Evolutionary conservation across 1,139 yeast genomes (phyloP).

Genomic region (Yamadazyma buinensis): DNA sequence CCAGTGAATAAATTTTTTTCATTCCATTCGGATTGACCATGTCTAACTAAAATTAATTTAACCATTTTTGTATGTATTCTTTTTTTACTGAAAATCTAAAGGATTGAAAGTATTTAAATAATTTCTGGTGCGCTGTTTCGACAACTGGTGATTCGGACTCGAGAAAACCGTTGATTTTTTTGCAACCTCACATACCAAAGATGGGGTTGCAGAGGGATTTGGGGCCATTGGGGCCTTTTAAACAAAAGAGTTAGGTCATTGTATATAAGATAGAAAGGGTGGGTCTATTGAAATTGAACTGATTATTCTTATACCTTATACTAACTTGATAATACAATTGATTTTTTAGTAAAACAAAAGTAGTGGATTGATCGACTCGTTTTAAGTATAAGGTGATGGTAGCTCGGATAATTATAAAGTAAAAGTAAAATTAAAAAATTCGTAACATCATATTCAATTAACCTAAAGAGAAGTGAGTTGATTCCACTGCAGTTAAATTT

Average conservation of each 20-base stretch:
- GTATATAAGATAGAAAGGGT: no score
- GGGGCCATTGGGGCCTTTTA: no score
- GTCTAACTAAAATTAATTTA: constrained; percentile 82
- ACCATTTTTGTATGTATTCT: constrained; percentile 38
- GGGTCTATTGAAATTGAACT: no score
- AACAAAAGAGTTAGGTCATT: no score
- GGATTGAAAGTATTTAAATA: no score
- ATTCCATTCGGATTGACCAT: constrained; percentile 99
- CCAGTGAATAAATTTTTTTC: constrained; percentile 98
- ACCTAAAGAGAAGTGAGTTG: constrained; percentile 6
- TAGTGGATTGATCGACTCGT: no score
- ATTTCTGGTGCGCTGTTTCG: no score
- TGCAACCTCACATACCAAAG: not conserved
- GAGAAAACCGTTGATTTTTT: constrained; percentile 18
- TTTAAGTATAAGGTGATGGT: constrained; percentile 2
- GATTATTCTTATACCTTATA: no score
- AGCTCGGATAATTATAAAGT: not conserved
- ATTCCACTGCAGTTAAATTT: constrained; percentile 7
- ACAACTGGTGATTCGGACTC: constrained; percentile 23
- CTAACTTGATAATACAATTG: no score
- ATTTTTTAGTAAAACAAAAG: no score
- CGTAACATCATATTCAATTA: constrained; percentile 1
- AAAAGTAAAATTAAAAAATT: not conserved
- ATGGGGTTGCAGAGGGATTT: no score
- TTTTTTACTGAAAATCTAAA: not conserved